Percentiles rank a stretch among this genome's conserved stretches.
Evolutionary conservation across 352 stramenopile genomes (phyloP).

Genomic region (Nothophytophthora sp.): DNA sequence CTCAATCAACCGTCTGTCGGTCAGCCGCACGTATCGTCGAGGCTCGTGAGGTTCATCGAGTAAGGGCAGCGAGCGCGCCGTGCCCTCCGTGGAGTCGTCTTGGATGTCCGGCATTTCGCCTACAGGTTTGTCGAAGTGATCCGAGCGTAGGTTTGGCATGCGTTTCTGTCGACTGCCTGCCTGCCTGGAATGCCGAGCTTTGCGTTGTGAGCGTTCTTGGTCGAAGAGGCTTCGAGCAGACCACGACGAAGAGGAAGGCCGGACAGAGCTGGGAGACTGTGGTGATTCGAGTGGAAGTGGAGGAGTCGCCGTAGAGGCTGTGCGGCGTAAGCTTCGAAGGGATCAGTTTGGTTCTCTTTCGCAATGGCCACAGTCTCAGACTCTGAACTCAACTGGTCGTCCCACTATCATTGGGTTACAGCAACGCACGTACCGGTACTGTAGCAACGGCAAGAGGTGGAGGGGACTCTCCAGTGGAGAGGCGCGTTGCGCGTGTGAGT

Average conservation of each 20-base stretch:
- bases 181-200: background rate
- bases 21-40: constrained; percentile 34
- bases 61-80: constrained; percentile 10
- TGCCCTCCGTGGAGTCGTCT: background rate
- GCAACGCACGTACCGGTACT: too few species aligned
- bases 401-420: too few species aligned
- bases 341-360: too few species aligned
- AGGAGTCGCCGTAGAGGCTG: too few species aligned
- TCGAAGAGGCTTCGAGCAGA: constrained; percentile 6
- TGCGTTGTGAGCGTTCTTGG: constrained; percentile 5
- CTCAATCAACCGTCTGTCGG: constrained; percentile 30
- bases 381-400: too few species aligned
- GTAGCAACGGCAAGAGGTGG: too few species aligned
- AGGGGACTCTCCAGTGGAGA: too few species aligned
- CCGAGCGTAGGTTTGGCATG: constrained; percentile 1
- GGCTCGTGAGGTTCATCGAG: constrained; percentile 4
- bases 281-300: too few species aligned
- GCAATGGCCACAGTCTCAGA: too few species aligned
- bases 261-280: background rate
- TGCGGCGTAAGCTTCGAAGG: too few species aligned
- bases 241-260: constrained; percentile 4
- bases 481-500: too few species aligned
- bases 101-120: background rate
- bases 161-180: background rate
- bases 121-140: background rate